Base-by-base conservation (phyloP, 495 filamentous ascomycete species). In the Barbatosphaeria neglecta region DNA sequence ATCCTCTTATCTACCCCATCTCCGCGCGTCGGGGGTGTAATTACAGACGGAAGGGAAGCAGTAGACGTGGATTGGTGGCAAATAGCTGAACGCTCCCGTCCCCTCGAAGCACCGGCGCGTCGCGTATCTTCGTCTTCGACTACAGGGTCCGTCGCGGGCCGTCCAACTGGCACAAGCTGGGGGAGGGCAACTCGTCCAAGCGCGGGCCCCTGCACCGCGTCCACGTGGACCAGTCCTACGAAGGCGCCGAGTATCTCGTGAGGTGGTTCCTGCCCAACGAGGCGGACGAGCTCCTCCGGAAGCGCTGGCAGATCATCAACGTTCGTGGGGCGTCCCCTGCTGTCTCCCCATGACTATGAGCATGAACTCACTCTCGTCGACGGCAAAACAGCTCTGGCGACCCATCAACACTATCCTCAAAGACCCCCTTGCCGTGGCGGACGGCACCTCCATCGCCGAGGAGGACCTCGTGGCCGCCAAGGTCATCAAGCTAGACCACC, bases 151-250 rank as follows among this genome's bases (percentile, higher is more conserved):
- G 83, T 17, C 76, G 80, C 27, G 65, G 66, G 0, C 54, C 69
- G 9, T 55, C 60, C 0, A 67, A 76, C 45, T 56, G 54, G 41
- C 55, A 68, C 43, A 54, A 58, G 24, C 54, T 58, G 0, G 65
- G 65, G 44, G 48, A 56, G 24, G 50, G 60, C 39, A 62, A 59
- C 33, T 47, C 60, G 2, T 47, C 55, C 2, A 62, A 74, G 45
- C 78, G 81, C 37, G 77, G 80, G 5, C 82, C 83, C 1, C 74
- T 84, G 3, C 70, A 77, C 24, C 67, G 79, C 20, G 81, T 83
- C 0, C 82, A 86, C 55, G 79, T 87, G 47, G 83, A 87, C 56
- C 83, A 86, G 59, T 81, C 78, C 37, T 84, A 83, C 62, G 48
- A 48, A 13, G 82, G 80, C 3, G 70, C 76, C 4, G 66, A 70